Conservation (phyloP, 768 basidiomycete species). For the Leccinum uliginosum region DNA sequence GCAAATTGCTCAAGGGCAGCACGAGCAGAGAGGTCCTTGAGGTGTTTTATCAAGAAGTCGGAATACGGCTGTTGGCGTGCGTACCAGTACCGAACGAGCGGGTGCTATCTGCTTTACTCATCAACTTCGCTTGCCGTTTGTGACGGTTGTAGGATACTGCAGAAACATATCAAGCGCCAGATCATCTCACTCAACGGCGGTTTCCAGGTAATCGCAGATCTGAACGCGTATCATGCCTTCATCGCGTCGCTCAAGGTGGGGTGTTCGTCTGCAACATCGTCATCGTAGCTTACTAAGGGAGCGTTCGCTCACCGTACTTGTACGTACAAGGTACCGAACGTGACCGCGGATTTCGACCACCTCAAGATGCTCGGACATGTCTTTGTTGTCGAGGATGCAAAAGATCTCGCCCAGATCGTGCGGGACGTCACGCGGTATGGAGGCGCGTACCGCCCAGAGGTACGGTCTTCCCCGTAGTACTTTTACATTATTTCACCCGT, state of each 20-base stretch:
- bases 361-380: slow-evolving; percentile 98
- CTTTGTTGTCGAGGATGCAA: slow-evolving; percentile 92
- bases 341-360: slow-evolving; percentile 86
- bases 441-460: slow-evolving; percentile 92
- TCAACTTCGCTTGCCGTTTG: not conserved
- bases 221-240: slow-evolving; percentile 91
- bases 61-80: slow-evolving; percentile 80
- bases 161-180: slow-evolving; percentile 95
- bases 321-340: slow-evolving; percentile 54
- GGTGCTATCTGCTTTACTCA: not conserved
- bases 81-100: slow-evolving; percentile 22
- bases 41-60: slow-evolving; percentile 97
- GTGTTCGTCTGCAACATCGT: not conserved
- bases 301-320: not conserved
- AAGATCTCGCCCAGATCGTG: slow-evolving; percentile 94
- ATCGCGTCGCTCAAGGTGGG: slow-evolving; percentile 79
- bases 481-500: not conserved
- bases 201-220: slow-evolving; percentile 92
- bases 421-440: slow-evolving; percentile 94
- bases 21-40: slow-evolving; percentile 96
- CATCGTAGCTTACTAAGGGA: not conserved
- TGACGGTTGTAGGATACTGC: slow-evolving; percentile 58
- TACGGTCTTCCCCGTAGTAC: slow-evolving; percentile 30
- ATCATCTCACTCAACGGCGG: slow-evolving; percentile 94
- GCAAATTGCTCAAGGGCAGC: slow-evolving; percentile 85